Base-by-base conservation (phyloP, 176 grass and related monocot species). In the Stipa capillata region DNA sequence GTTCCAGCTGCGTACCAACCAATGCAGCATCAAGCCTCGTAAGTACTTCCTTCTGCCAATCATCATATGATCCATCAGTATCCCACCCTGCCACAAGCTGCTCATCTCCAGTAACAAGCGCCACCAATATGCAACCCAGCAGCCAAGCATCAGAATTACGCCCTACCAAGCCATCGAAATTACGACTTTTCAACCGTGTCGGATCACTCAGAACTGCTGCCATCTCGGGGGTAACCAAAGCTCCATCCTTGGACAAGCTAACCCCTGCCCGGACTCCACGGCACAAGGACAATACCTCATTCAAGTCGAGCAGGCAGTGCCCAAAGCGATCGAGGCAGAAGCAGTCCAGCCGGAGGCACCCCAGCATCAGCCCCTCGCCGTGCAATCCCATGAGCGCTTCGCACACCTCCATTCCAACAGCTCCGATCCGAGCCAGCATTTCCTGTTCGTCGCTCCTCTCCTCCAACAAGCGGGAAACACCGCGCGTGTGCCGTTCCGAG, bases 271-370 rank as follows among this genome's bases (percentile, higher is more conserved):
- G 39, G 60, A 93, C 53, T 76, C 43, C 40, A 40, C 80, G 86
- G 53, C 67, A 83, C 77, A 86, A 78, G 1, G 81, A 25, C 66
- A 98, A 62, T 18, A 29, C 77, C 73, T 89, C 64, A 60, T 82
- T 98, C 69, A 94, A 77, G 92, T 94, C 87, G 36, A 98, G 81
- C 32, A 94, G 56, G 69, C 88, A 88, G 63, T 94, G 85, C 32
- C 84, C 87, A 72, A 88, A 85, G 16, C 9, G 44, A 74, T 93
- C 87, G 2, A 94, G 75, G 73, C 71, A 75, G 81, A 93, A 89
- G 84, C 92, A 95, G 51, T 78, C 70, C 65, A 82, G 73, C 16
- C 74, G 81, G 28, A 99, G 73, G 74, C 96, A 95, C 15, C 92
- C 92, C 24, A 89, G 43, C 28, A 87, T 68, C 31, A 95, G 17